These are phyloP conservation scores for Platismatia glauca DNA, from an alignment of 495 filamentous ascomycete species.

Conservation along the genomic window DNA sequence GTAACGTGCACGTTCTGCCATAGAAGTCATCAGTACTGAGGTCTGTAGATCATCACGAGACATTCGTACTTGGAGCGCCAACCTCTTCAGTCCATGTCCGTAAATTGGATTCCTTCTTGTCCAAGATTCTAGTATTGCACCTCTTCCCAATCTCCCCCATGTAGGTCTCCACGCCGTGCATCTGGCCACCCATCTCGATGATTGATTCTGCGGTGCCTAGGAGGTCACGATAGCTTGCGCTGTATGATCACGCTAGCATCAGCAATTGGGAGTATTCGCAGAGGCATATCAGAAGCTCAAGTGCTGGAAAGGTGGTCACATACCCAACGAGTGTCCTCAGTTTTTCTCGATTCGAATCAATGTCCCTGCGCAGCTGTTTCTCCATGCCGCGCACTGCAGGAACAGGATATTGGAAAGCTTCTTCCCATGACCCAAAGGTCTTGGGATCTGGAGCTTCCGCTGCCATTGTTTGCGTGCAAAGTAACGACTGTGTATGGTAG, in stretches of 20 bases:
- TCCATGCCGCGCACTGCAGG: slow-evolving; percentile 55
- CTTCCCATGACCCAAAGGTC: slow-evolving; percentile 53
- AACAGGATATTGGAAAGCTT: slow-evolving; percentile 59
- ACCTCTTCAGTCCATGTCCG: slow-evolving; percentile 46
- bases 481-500: background rate
- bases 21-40: background rate
- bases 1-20: slow-evolving; percentile 44
- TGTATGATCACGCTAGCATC: slow-evolving; percentile 25
- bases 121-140: slow-evolving; percentile 67
- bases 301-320: slow-evolving; percentile 17
- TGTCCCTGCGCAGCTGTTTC: slow-evolving; percentile 52
- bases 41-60: background rate
- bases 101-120: slow-evolving; percentile 56
- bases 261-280: background rate
- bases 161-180: slow-evolving; percentile 60
- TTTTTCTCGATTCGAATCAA: slow-evolving; percentile 76
- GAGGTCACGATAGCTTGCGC: slow-evolving; percentile 83
- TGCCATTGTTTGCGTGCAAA: slow-evolving; percentile 38
- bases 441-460: slow-evolving; percentile 49
- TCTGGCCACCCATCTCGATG: slow-evolving; percentile 73
- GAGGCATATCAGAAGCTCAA: background rate
- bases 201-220: slow-evolving; percentile 89
- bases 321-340: slow-evolving; percentile 86
- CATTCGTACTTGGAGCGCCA: slow-evolving; percentile 37
- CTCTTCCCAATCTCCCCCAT: slow-evolving; percentile 63